phyloP scores from a whole-genome alignment of 2,329 filamentous ascomycete genomes.

The Nigrograna mackinnonii region DNA sequence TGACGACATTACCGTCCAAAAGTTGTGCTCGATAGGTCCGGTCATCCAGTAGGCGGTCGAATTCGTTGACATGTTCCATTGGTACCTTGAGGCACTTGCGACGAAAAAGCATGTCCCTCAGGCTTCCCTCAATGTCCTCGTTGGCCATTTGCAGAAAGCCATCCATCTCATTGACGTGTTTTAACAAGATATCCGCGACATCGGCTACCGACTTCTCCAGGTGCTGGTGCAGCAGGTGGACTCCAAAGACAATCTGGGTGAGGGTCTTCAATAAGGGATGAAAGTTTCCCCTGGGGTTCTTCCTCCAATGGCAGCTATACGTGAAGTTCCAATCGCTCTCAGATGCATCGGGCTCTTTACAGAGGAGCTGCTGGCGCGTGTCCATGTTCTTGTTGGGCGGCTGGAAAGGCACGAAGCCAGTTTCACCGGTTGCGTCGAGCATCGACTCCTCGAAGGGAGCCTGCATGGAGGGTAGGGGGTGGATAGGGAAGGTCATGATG shows the following conservation, averaged over 20 bases:
- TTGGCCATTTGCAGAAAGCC: slow-evolving; percentile 84
- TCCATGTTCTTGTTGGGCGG: slow-evolving; percentile 44
- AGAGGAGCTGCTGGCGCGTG: slow-evolving; percentile 45
- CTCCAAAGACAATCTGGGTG: slow-evolving; percentile 90
- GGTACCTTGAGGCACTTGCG: slow-evolving; percentile 81
- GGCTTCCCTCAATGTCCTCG: slow-evolving; percentile 80
- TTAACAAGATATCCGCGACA: slow-evolving; percentile 86
- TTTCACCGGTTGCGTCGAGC: slow-evolving; percentile 63
- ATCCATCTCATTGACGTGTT: slow-evolving; percentile 92
- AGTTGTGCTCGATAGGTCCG: slow-evolving; percentile 80
- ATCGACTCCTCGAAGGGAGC: slow-evolving; percentile 83
- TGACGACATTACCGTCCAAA: slow-evolving; percentile 84
- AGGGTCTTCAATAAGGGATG: slow-evolving; percentile 90
- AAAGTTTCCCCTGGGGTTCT: slow-evolving; percentile 73
- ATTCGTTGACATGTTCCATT: slow-evolving; percentile 78
- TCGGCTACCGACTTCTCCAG: slow-evolving; percentile 88
- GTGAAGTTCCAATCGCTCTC: slow-evolving; percentile 71
- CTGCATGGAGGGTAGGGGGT: slow-evolving; percentile 78
- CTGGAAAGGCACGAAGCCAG: slow-evolving; percentile 38
- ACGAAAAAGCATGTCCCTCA: slow-evolving; percentile 71
- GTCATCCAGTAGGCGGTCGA: slow-evolving; percentile 87
- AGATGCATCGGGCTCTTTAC: slow-evolving; percentile 66
- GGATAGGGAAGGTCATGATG: slow-evolving; percentile 54
- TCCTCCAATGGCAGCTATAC: slow-evolving; percentile 75
- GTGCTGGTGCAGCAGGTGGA: slow-evolving; percentile 82